Conservation (phyloP, 345 rosid genomes). For the Camelina neglecta region DNA sequence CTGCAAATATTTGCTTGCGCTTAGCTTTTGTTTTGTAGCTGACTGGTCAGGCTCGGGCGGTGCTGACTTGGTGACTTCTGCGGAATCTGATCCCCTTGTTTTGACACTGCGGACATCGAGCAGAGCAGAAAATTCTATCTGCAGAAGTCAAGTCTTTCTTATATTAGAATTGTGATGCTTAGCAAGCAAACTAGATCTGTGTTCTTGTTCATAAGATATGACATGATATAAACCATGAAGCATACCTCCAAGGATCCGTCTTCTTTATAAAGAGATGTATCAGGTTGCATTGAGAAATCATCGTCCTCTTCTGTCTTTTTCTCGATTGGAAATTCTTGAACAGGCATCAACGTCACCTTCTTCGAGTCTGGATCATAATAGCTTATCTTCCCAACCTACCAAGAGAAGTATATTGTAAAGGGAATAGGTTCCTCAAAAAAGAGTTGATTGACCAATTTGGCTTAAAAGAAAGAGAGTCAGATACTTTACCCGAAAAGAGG, state of each 20-base stretch:
- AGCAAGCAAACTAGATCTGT: constrained; percentile 21
- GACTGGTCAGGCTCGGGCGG: constrained; percentile 33
- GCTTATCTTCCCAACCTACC: constrained; percentile 85
- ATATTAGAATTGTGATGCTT: constrained; percentile 1
- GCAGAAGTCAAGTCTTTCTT: constrained; percentile 39
- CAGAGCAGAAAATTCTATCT: constrained; percentile 79
- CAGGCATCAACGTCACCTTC: constrained; percentile 58
- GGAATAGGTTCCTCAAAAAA: constrained; percentile 8
- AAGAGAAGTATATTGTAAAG: constrained; percentile 19
- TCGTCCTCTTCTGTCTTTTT: constrained; percentile 55
- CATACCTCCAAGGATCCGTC: constrained; percentile 82
- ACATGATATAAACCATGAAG: constrained; percentile 22
- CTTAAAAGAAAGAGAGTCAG: constrained; percentile 22
- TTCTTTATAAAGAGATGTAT: constrained; percentile 61
- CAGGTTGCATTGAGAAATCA: constrained; percentile 45
- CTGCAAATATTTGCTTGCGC: constrained; percentile 37
- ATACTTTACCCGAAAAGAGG: constrained; percentile 68
- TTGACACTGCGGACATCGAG: constrained; percentile 67
- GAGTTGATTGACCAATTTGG: neutral
- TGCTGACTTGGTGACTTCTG: constrained; percentile 31
- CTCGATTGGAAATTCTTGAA: constrained; percentile 66
- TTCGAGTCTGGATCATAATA: constrained; percentile 58
- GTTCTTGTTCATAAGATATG: constrained; percentile 1
- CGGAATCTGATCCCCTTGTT: constrained; percentile 42
- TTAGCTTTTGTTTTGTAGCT: constrained; percentile 36